Conservation (phyloP, 345 rosid species). For the Lepidium aucheri region DNA sequence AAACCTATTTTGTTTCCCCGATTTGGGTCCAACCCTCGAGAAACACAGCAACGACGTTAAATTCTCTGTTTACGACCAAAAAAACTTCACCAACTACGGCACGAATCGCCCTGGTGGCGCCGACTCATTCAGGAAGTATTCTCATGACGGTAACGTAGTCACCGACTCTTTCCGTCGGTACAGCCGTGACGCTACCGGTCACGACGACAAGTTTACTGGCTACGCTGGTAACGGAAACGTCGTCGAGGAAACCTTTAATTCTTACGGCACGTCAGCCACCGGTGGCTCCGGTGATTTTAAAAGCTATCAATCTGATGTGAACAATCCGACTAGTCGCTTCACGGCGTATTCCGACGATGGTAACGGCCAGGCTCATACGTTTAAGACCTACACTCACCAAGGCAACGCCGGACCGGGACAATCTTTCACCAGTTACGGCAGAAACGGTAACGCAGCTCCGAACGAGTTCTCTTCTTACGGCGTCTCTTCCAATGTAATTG, state of each 20-base stretch:
- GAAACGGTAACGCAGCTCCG: conserved; percentile 55
- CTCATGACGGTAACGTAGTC: conserved; percentile 30
- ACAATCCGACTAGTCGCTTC: conserved; percentile 55
- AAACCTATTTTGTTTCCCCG: conserved; percentile 73
- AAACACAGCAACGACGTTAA: conserved; percentile 40
- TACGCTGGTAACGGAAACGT: conserved; percentile 44
- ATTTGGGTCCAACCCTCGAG: conserved; percentile 34
- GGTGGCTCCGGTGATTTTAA: conserved; percentile 60
- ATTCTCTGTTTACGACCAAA: conserved; percentile 44
- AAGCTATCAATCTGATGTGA: conserved; percentile 42
- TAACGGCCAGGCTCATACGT: conserved; percentile 39
- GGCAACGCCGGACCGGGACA: conserved; percentile 56
- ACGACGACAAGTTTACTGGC: conserved; percentile 32
- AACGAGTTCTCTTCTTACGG: conserved; percentile 53
- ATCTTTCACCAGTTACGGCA: conserved; percentile 55
- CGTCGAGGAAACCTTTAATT: conserved; percentile 59
- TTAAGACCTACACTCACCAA: conserved; percentile 36
- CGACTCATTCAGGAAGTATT: conserved; percentile 49
- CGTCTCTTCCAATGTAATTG: conserved; percentile 46
- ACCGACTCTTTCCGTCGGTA: conserved; percentile 52
- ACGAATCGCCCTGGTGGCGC: conserved; percentile 35
- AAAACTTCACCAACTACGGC: conserved; percentile 80
- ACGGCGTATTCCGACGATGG: conserved; percentile 48
- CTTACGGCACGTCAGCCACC: conserved; percentile 51
- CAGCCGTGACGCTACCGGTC: conserved; percentile 41